Base-by-base conservation (phyloP, 169 alveolate species). In the Eimeria zaria region DNA sequence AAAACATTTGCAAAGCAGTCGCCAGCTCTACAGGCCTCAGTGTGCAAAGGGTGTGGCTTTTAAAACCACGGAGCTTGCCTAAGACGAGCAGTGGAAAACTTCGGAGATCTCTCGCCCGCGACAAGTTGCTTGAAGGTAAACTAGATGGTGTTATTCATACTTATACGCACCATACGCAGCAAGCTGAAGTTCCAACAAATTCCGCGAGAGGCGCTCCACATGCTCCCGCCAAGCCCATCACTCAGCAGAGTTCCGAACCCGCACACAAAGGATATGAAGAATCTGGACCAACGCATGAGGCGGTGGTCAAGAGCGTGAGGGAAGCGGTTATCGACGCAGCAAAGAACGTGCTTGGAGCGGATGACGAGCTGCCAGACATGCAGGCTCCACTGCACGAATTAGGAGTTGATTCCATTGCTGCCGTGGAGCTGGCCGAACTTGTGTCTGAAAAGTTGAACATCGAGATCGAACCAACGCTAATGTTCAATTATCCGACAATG, bases 361-460 rank as follows among this genome's bases (percentile, higher is more conserved):
- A 53, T 24, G 89, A 80, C 46, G 96, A 91, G 41, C n/a, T 89
- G 55, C 95, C 96, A 3, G 95, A 78, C 9, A 76, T 97, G 84
- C 97, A 97, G 88, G 98, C 98, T 16, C 98, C 98, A 16, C 92
- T 97, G 33, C 98, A 97, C 67, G 98, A 97, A 81, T 95, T 96
- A 76, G 98, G 98, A 1, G 96, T 97, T 39, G 98, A 97, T 84
- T 97, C 98, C 22, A 96, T 97, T 92, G 97, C 97, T 30, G 98
- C 98, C 11, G 97, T 97, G 67, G 97, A 97, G 48, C 92, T 97
- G 41, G 95, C 98, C 30, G 98, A 97, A 83, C 95, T 91, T 60
- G 95, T 97, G 53, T 94, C 97, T 71, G 97, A 96, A 30, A 97
- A 91, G 69, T 90, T 97, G 30, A 90, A 93, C 83, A 87, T 97